These are phyloP conservation scores for Gracilaria domingensis DNA, from an alignment of 23 red algal species.

Conservation along the genomic window DNA sequence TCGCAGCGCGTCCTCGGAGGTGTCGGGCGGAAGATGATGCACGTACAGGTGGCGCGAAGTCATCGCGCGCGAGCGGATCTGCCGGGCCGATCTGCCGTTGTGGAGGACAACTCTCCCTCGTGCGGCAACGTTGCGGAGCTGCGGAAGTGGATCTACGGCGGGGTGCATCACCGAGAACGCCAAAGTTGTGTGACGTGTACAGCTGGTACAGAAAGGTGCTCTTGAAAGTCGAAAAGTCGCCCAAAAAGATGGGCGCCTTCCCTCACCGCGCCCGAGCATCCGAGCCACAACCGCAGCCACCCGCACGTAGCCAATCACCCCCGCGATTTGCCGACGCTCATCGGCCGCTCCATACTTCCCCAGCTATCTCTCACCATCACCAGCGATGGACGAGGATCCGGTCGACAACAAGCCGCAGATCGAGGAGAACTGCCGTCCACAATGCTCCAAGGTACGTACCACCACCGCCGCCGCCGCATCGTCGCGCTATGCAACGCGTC, in stretches of 20 bases:
- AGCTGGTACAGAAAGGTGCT: neutral
- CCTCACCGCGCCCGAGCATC: too few relatives aligned
- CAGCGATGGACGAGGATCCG: conserved; percentile 75
- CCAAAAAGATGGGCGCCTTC: too few relatives aligned
- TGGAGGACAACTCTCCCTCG: too few relatives aligned
- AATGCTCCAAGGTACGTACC: conserved; percentile 83
- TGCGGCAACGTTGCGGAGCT: too few relatives aligned
- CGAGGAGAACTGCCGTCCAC: conserved; percentile 87
- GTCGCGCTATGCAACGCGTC: neutral
- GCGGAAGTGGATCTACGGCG: too few relatives aligned
- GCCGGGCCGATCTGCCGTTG: too few relatives aligned
- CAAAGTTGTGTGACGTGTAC: neutral
- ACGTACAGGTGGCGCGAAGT: conserved; percentile 12
- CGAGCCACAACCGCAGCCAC: neutral
- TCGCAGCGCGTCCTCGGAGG: conserved; percentile 13
- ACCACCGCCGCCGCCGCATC: neutral
- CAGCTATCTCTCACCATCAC: neutral
- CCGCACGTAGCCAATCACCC: neutral
- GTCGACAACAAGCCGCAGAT: conserved; percentile 88
- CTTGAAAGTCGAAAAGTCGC: too few relatives aligned
- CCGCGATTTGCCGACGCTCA: neutral
- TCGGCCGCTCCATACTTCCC: too few relatives aligned
- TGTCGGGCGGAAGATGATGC: neutral
- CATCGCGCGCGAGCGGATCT: too few relatives aligned
- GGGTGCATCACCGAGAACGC: too few relatives aligned